Percentiles rank a stretch among this genome's conserved stretches.
These are phyloP conservation scores for Dicorynia guianensis DNA, from an alignment of 306 rosid genomes.

Conservation along the genomic window DNA sequence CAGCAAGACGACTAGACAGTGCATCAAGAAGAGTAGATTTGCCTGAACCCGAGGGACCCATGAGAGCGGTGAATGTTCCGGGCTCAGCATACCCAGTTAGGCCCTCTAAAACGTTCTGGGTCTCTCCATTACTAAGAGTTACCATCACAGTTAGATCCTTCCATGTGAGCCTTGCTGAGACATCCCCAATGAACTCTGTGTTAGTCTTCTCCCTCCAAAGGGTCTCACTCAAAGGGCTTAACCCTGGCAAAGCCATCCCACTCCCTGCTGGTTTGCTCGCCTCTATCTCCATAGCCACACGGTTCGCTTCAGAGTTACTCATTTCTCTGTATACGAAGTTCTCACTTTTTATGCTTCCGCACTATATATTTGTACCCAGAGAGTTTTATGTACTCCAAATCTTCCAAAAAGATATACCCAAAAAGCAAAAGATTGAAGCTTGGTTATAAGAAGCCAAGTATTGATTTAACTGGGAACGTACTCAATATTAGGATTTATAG, in stretches of 20 bases:
- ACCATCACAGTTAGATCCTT: constrained; percentile 96
- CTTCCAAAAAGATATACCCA: constrained; percentile 9
- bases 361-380: neutral
- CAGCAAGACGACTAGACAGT: constrained; percentile 91
- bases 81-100: constrained; percentile 95
- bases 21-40: constrained; percentile 95
- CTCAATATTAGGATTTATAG: neutral
- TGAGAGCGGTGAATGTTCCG: constrained; percentile 85
- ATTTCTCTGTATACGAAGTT: constrained; percentile 12
- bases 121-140: constrained; percentile 76
- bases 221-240: constrained; percentile 95
- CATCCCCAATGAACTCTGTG: constrained; percentile 76
- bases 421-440: constrained; percentile 6
- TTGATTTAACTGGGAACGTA: neutral
- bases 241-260: constrained; percentile 45
- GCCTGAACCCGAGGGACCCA: constrained; percentile 99
- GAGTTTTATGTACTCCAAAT: neutral
- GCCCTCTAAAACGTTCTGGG: constrained; percentile 85
- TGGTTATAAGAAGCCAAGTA: constrained; percentile 17
- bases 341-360: constrained; percentile 7
- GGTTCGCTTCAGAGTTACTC: constrained; percentile 41
- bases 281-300: constrained; percentile 75
- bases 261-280: constrained; percentile 60
- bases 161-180: constrained; percentile 94
- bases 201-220: constrained; percentile 83